These are phyloP conservation scores for Podaxis sp. DNA, from an alignment of 768 basidiomycete genomes.

Conservation along the genomic window DNA sequence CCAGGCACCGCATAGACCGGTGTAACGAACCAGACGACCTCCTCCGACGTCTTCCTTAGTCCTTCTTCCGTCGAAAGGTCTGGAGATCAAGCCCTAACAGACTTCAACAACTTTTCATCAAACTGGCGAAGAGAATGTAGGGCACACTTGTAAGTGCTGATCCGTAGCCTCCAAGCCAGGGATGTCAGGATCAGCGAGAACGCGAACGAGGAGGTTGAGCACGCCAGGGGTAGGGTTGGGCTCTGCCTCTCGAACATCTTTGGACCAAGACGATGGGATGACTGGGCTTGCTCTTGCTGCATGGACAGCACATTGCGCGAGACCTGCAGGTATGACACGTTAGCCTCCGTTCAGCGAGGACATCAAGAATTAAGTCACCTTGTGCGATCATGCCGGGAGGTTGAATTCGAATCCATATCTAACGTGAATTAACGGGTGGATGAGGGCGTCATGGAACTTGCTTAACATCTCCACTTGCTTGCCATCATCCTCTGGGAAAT, in stretches of 20 bases:
- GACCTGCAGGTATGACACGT: conserved; percentile 33
- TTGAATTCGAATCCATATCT: conserved; percentile 68
- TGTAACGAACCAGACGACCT: conserved; percentile 54
- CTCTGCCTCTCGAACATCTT: not conserved
- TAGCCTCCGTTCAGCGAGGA: not conserved
- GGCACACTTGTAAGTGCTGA: conserved; percentile 18
- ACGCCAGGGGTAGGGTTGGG: conserved; percentile 5
- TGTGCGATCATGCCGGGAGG: conserved; percentile 58
- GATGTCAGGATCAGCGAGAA: conserved; percentile 13
- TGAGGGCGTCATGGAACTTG: conserved; percentile 52
- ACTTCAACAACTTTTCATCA: conserved; percentile 37
- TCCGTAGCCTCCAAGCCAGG: not conserved
- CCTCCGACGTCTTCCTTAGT: conserved; percentile 55
- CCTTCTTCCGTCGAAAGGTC: conserved; percentile 25
- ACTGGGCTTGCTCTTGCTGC: conserved; percentile 20
- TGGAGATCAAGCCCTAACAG: conserved; percentile 41
- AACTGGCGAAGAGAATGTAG: conserved; percentile 33
- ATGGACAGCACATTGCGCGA: conserved; percentile 58
- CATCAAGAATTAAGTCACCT: conserved; percentile 36
- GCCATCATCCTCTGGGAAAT: conserved; percentile 33
- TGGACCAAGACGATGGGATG: conserved; percentile 28
- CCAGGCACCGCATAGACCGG: conserved; percentile 62
- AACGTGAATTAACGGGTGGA: conserved; percentile 66
- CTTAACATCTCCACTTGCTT: conserved; percentile 42
- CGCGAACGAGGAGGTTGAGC: conserved; percentile 11